phyloP scores from a whole-genome alignment of 2,329 filamentous ascomycete species.

The Sarocladiaceae sp. region DNA sequence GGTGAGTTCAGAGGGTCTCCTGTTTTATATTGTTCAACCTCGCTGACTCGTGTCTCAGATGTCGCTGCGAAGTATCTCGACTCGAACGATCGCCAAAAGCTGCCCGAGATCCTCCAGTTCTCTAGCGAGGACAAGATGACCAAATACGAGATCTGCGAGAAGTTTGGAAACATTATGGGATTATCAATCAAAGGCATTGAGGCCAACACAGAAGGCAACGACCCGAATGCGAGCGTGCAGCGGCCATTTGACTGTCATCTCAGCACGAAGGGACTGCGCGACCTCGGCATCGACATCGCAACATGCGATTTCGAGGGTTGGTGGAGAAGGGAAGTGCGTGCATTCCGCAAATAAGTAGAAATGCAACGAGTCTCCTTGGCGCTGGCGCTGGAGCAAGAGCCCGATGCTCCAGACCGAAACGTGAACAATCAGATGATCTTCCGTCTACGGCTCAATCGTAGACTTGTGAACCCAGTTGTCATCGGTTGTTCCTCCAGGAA shows the following conservation, averaged over 20 bases:
- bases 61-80: conserved; percentile 62
- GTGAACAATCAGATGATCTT: too few relatives aligned
- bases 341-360: conserved; percentile 46
- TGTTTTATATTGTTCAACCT: background rate
- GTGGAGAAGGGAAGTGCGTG: conserved; percentile 64
- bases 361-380: background rate
- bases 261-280: conserved; percentile 65
- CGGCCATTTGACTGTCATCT: conserved; percentile 85
- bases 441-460: too few relatives aligned
- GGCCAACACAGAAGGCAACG: conserved; percentile 64
- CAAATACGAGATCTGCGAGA: conserved; percentile 81
- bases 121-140: conserved; percentile 80
- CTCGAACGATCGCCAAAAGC: conserved; percentile 35
- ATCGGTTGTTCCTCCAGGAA: too few relatives aligned
- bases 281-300: conserved; percentile 66
- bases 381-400: too few relatives aligned
- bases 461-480: too few relatives aligned
- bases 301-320: conserved; percentile 72
- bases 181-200: conserved; percentile 62
- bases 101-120: conserved; percentile 75
- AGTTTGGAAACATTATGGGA: conserved; percentile 73
- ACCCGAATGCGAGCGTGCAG: conserved; percentile 64
- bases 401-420: too few relatives aligned
- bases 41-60: conserved; percentile 37
- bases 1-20: conserved; percentile 35